Conservation (phyloP, 495 filamentous ascomycete genomes). For the Xylaria curta region DNA sequence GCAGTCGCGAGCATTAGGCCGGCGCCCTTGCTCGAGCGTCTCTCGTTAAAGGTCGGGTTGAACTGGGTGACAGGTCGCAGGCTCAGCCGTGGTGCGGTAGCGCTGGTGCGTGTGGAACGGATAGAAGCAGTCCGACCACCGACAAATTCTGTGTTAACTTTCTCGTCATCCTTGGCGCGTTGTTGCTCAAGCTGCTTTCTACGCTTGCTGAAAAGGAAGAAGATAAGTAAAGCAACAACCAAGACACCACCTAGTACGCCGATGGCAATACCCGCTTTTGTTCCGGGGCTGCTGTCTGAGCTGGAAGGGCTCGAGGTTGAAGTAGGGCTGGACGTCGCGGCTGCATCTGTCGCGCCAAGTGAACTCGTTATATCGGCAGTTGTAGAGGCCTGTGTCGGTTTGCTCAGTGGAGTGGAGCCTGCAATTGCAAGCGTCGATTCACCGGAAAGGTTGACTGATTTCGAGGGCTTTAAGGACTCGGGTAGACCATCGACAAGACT, state of each 20-base stretch:
- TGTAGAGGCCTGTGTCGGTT: slow-evolving; percentile 18
- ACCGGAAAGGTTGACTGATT: slow-evolving; percentile 17
- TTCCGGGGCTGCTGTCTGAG: slow-evolving; percentile 61
- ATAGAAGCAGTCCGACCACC: slow-evolving; percentile 37
- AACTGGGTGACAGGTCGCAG: slow-evolving; percentile 90
- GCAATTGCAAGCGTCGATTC: slow-evolving; percentile 30
- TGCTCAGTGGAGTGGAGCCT: slow-evolving; percentile 25
- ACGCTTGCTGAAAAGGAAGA: slow-evolving; percentile 71
- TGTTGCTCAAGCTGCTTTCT: slow-evolving; percentile 57
- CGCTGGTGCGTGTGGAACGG: slow-evolving; percentile 41
- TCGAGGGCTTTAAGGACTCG: slow-evolving; percentile 20
- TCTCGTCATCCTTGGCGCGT: slow-evolving; percentile 64
- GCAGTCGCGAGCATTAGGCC: slow-evolving; percentile 48
- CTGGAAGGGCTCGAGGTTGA: slow-evolving; percentile 37
- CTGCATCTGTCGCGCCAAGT: slow-evolving; percentile 28
- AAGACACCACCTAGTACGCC: slow-evolving; percentile 73
- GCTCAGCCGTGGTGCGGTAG: slow-evolving; percentile 74
- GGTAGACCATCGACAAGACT: slow-evolving; percentile 10
- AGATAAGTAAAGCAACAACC: slow-evolving; percentile 65
- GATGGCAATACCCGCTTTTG: slow-evolving; percentile 84
- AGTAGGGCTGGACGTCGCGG: slow-evolving; percentile 39
- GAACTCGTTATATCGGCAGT: slow-evolving; percentile 17
- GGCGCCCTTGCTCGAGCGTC: slow-evolving; percentile 56
- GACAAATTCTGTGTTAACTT: slow-evolving; percentile 54
- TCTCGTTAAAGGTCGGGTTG: slow-evolving; percentile 67